Conservation (phyloP, 805 yeast species). For the Metschnikowia similis region DNA sequence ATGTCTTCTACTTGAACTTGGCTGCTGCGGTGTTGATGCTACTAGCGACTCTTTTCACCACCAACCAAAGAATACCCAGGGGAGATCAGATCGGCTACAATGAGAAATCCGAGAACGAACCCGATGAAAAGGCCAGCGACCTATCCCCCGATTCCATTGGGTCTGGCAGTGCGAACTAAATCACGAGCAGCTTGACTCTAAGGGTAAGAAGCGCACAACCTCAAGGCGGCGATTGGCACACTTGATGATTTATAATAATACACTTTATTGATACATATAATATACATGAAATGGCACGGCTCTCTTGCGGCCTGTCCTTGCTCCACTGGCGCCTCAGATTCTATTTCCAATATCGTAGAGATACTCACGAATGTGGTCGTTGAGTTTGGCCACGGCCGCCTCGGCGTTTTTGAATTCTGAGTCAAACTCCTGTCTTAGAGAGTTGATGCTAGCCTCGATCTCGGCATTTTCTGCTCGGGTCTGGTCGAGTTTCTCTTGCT, state of each 20-base stretch:
- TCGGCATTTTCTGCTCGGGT: conserved; percentile 45
- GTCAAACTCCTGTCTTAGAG: conserved; percentile 41
- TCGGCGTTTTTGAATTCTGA: conserved; percentile 51
- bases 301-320: not conserved
- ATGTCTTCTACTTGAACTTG: conserved; percentile 16
- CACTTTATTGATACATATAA: conserved; percentile 2
- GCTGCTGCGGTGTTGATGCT: conserved; percentile 14
- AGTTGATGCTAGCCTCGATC: conserved; percentile 39
- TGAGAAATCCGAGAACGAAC: not conserved
- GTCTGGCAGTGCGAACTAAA: not conserved
- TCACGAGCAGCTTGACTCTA: not conserved
- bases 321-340: conserved; percentile 9
- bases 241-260: not conserved
- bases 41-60: conserved; percentile 12
- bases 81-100: conserved; percentile 10
- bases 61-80: conserved; percentile 14
- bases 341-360: conserved; percentile 46
- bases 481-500: conserved; percentile 46
- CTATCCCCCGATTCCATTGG: not conserved
- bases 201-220: not conserved
- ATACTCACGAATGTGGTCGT: conserved; percentile 52
- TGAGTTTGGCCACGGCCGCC: conserved; percentile 50
- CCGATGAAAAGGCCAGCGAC: not conserved
- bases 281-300: not conserved
- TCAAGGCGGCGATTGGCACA: not conserved